A percentile compares a stretch with the other conserved stretches of the same genome.
Evolutionary conservation across 768 basidiomycete species (phyloP).

Genomic region (Lepiota venenata): DNA sequence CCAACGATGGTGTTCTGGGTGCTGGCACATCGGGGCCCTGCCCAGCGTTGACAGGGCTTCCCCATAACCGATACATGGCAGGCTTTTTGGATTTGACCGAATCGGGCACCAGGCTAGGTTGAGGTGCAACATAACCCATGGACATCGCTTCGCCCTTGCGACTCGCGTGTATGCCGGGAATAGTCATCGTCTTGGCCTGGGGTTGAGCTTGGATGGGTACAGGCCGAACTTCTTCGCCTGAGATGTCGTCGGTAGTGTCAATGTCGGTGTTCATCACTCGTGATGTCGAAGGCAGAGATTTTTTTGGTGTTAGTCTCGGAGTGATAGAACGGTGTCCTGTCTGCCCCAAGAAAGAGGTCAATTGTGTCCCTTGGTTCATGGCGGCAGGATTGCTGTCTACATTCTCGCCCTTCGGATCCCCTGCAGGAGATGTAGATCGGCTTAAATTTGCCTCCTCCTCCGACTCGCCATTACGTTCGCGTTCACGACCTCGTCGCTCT

Average conservation of each 20-base stretch:
- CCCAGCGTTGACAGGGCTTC: conserved; percentile 37
- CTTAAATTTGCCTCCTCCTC: conserved; percentile 13
- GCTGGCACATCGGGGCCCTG: conserved; percentile 15
- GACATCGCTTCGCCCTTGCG: conserved; percentile 86
- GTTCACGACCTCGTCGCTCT: conserved; percentile 52
- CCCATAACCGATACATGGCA: conserved; percentile 75
- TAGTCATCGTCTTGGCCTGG: conserved; percentile 77
- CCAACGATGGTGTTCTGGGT: background rate
- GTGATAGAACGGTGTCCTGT: conserved; percentile 6
- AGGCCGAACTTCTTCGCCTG: conserved; percentile 22
- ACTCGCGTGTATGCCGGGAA: conserved; percentile 83
- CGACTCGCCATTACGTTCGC: conserved; percentile 16
- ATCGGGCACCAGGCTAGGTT: conserved; percentile 25
- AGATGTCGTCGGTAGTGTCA: conserved; percentile 24
- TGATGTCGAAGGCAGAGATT: conserved; percentile 33
- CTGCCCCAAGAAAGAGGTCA: conserved; percentile 17
- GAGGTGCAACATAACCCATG: conserved; percentile 68
- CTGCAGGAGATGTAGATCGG: conserved; percentile 14
- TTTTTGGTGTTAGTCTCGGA: conserved; percentile 22
- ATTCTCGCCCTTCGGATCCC: conserved; percentile 11
- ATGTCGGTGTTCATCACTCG: conserved; percentile 28
- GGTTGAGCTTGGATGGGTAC: conserved; percentile 74
- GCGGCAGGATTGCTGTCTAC: conserved; percentile 18
- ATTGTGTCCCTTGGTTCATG: background rate
- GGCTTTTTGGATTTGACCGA: conserved; percentile 41